These are phyloP conservation scores for Saccharomyces hybrid DNA, from an alignment of 1,139 yeast genomes.

Conservation along the genomic window DNA sequence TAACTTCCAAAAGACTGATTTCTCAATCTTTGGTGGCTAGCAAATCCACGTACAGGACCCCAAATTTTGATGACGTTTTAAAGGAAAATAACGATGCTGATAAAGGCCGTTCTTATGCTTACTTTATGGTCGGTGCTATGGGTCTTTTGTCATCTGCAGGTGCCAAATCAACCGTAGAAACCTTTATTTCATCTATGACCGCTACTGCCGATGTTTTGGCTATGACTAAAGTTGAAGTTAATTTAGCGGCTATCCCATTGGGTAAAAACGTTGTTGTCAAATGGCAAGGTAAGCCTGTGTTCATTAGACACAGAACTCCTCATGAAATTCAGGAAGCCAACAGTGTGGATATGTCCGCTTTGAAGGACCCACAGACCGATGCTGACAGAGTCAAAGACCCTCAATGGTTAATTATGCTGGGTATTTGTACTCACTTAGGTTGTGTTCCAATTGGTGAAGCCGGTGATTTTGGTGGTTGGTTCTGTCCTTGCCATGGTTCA, in stretches of 20 bases:
- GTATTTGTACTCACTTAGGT: conserved; percentile 99
- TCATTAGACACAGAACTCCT: conserved; percentile 96
- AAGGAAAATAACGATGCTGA: conserved; percentile 63
- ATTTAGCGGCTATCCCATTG: conserved; percentile 87
- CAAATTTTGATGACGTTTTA: conserved; percentile 80
- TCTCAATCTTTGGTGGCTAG: conserved; percentile 45
- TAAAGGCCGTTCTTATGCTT: conserved; percentile 77
- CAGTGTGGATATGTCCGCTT: conserved; percentile 57
- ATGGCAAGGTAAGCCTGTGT: conserved; percentile 99
- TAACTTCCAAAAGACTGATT: conserved; percentile 34
- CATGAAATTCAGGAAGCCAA: conserved; percentile 94
- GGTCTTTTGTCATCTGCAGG: conserved; percentile 94
- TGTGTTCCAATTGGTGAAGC: conserved; percentile 99
- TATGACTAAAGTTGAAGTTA: conserved; percentile 98
- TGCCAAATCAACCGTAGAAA: conserved; percentile 96
- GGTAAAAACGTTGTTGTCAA: conserved; percentile 97
- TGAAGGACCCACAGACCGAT: conserved; percentile 95
- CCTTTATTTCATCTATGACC: conserved; percentile 87
- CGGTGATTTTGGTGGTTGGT: conserved; percentile 99
- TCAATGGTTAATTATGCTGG: conserved; percentile 98
- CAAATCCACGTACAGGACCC: conserved; percentile 81
- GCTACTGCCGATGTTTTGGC: conserved; percentile 99
- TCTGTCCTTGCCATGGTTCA: conserved; percentile 99
- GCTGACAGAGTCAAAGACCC: conserved; percentile 93
- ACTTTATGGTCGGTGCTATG: conserved; percentile 96